Evolutionary conservation across 73 alveolate species (phyloP).

Genomic region (Paramecium pentaurelia): DNA sequence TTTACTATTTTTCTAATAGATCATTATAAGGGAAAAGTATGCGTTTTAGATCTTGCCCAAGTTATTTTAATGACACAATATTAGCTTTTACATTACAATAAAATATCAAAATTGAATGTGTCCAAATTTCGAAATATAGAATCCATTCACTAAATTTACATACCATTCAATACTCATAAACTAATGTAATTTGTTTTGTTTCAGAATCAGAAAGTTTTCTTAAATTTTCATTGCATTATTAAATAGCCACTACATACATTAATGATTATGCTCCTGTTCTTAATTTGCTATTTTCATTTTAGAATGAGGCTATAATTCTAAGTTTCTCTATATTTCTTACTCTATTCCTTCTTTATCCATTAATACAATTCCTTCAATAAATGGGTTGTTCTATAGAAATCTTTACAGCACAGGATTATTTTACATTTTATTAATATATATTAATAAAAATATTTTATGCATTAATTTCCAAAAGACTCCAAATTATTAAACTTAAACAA

Average conservation of each 20-base stretch:
- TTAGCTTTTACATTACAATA: neutral
- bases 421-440: neutral
- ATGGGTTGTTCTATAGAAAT: neutral
- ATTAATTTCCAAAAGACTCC: neutral
- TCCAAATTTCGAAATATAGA: slow-evolving; percentile 11
- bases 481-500: neutral
- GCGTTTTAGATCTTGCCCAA: neutral
- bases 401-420: neutral
- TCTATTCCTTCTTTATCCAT: slow-evolving; percentile 33
- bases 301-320: neutral
- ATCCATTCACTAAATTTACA: neutral
- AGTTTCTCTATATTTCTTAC: neutral
- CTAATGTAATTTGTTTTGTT: neutral
- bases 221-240: neutral
- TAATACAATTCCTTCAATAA: neutral
- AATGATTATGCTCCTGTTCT: neutral
- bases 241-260: slow-evolving; percentile 31
- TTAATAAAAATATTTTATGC: neutral
- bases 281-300: neutral
- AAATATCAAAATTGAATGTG: neutral
- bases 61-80: neutral
- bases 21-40: neutral
- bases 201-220: neutral
- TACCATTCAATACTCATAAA: neutral
- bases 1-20: neutral